phyloP scores from a whole-genome alignment of 352 stramenopile species.

The Pythium scleroteichum region DNA sequence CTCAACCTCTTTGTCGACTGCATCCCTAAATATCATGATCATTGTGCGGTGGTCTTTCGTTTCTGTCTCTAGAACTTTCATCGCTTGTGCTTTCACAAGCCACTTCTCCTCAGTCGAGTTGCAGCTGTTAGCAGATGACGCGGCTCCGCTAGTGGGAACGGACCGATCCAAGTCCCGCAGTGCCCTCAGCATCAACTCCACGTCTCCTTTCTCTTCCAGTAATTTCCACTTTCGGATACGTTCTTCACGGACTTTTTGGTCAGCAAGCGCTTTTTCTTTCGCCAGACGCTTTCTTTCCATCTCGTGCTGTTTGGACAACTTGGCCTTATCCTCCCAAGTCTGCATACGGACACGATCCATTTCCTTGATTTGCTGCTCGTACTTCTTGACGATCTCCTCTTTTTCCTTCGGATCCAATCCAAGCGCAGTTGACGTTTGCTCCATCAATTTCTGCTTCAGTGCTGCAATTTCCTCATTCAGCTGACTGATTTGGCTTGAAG shows the following conservation, averaged over 20 bases:
- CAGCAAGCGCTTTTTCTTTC: constrained; percentile 74
- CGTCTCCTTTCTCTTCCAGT: constrained; percentile 80
- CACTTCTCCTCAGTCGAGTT: constrained; percentile 48
- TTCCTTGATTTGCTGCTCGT: constrained; percentile 89
- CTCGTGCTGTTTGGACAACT: constrained; percentile 85
- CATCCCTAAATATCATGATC: constrained; percentile 83
- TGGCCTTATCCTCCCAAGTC: constrained; percentile 89
- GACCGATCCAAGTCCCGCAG: constrained; percentile 61
- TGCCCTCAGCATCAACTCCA: constrained; percentile 78
- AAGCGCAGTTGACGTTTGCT: constrained; percentile 67
- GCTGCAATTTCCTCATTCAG: constrained; percentile 90
- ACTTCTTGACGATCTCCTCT: constrained; percentile 85
- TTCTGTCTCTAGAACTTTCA: constrained; percentile 65
- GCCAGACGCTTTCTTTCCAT: constrained; percentile 79
- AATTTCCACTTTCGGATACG: constrained; percentile 84
- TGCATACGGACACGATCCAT: constrained; percentile 84
- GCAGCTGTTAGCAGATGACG: not conserved
- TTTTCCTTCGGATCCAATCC: constrained; percentile 84
- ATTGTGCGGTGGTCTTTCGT: constrained; percentile 80
- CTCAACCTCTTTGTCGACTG: constrained; percentile 74
- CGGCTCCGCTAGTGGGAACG: not conserved
- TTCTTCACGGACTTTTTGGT: constrained; percentile 81
- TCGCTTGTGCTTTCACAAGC: constrained; percentile 56
- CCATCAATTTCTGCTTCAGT: constrained; percentile 85
- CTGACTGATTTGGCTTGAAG: constrained; percentile 87